phyloP scores from a whole-genome alignment of 768 basidiomycete species.

The Chalciporus pseudorubinellus region DNA sequence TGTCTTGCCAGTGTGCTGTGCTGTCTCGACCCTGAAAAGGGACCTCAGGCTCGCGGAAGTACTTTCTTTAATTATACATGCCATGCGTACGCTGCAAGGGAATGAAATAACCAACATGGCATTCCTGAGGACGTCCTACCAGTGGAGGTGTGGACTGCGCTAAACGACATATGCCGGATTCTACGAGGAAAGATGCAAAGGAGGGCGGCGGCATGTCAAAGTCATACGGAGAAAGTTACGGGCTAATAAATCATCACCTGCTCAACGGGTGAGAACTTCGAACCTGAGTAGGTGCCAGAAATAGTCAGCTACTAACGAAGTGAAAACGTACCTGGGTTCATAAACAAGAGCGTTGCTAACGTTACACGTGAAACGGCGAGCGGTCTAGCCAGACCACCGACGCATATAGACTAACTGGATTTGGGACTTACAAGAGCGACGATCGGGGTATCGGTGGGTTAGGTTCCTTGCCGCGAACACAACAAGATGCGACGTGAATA shows the following conservation, averaged over 20 bases:
- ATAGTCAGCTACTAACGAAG: neutral
- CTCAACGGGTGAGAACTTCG: too few species aligned
- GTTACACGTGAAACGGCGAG: slow-evolving; percentile 32
- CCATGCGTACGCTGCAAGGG: neutral
- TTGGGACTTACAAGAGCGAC: neutral
- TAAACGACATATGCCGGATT: too few species aligned
- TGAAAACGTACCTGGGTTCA: neutral
- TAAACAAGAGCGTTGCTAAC: slow-evolving; percentile 9
- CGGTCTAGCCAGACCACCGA: neutral
- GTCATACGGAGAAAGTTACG: neutral
- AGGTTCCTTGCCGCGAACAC: neutral
- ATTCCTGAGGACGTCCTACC: slow-evolving; percentile 20
- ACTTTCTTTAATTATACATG: slow-evolving; percentile 1
- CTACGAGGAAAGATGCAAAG: too few species aligned
- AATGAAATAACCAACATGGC: neutral
- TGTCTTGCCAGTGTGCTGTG: neutral
- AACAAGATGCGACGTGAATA: neutral
- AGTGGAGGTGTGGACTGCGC: too few species aligned
- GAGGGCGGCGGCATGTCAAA: too few species aligned
- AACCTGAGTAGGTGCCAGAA: slow-evolving; percentile 4
- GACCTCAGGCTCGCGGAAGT: slow-evolving; percentile 12
- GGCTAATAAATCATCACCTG: neutral
- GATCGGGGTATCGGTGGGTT: neutral
- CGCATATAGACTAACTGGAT: neutral
- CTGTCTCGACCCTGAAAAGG: neutral